Conservation (phyloP, 2,329 filamentous ascomycete species). For the Periconia macrospinosa region DNA sequence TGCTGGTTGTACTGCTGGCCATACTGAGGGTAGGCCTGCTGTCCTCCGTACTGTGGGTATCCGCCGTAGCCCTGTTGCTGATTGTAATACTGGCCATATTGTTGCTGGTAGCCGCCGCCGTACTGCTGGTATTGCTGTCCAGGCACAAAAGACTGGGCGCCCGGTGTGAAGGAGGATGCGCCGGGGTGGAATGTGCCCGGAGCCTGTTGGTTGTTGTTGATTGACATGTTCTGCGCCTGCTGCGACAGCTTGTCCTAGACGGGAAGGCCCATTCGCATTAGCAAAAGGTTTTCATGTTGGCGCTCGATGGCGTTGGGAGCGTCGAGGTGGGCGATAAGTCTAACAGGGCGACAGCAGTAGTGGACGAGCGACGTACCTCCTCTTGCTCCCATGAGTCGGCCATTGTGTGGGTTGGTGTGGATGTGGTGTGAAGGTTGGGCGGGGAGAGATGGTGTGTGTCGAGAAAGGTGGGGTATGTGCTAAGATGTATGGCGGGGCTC, state of each 20-base stretch:
- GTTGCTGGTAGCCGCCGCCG: constrained; percentile 39
- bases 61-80: constrained; percentile 32
- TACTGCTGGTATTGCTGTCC: constrained; percentile 67
- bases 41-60: constrained; percentile 51
- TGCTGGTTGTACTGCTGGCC: constrained; percentile 48
- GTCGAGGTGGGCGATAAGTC: no score
- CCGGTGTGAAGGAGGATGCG: constrained; percentile 72
- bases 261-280: not conserved
- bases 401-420: constrained; percentile 56
- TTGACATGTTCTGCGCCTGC: constrained; percentile 51
- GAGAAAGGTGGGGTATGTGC: not conserved
- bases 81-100: constrained; percentile 54
- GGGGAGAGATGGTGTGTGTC: not conserved
- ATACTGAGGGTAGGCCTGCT: constrained; percentile 53
- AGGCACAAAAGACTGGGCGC: constrained; percentile 70
- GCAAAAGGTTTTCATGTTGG: not conserved
- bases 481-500: not conserved
- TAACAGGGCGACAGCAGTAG: not conserved
- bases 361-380: constrained; percentile 47
- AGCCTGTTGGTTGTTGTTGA: constrained; percentile 38
- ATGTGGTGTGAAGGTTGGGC: constrained; percentile 1
- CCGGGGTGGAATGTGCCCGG: constrained; percentile 51
- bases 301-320: no score
- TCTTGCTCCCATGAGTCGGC: constrained; percentile 95
- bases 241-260: constrained; percentile 66